Evolutionary conservation across 1,139 yeast genomes (phyloP).

Genomic region (Casaregolazyma suthepensis): DNA sequence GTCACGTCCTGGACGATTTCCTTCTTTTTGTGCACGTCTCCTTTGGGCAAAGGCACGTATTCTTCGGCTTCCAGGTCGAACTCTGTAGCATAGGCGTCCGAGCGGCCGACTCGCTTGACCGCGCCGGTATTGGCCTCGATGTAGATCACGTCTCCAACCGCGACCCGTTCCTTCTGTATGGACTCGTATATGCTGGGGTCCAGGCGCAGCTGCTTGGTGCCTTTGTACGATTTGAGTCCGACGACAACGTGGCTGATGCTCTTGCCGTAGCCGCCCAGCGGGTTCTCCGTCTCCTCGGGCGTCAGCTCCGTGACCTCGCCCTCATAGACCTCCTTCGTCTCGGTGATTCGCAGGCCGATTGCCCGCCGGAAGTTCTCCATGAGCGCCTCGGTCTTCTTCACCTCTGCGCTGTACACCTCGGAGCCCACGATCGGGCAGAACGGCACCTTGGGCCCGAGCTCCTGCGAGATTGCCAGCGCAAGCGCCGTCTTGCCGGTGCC

Average conservation of each 20-base stretch:
- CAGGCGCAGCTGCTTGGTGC: constrained; percentile 84
- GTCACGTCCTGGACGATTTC: constrained; percentile 98
- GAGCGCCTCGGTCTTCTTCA: constrained; percentile 91
- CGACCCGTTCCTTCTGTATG: constrained; percentile 90
- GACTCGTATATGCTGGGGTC: constrained; percentile 96
- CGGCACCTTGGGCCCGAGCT: constrained; percentile 96
- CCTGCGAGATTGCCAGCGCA: constrained; percentile 94
- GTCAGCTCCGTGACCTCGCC: constrained; percentile 96
- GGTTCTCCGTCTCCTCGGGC: constrained; percentile 96
- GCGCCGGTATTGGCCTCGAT: constrained; percentile 98
- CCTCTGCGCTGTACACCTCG: constrained; percentile 94
- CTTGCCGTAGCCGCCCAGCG: constrained; percentile 96
- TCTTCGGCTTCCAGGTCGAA: constrained; percentile 98
- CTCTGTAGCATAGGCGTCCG: constrained; percentile 97
- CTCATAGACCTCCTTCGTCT: constrained; percentile 95
- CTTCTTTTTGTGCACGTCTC: constrained; percentile 97
- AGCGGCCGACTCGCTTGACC: constrained; percentile 94
- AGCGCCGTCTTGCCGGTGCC: constrained; percentile 98
- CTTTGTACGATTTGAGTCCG: constrained; percentile 92
- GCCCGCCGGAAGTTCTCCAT: constrained; percentile 98
- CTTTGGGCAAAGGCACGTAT: constrained; percentile 96
- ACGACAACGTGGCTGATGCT: constrained; percentile 91
- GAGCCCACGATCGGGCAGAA: constrained; percentile 97
- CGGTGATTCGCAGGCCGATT: constrained; percentile 91
- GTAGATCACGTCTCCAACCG: constrained; percentile 94